A percentile compares a stretch with the other conserved stretches of the same genome.
Conservation (phyloP, 305 asterid genomes). For the Rubia peregrina region DNA sequence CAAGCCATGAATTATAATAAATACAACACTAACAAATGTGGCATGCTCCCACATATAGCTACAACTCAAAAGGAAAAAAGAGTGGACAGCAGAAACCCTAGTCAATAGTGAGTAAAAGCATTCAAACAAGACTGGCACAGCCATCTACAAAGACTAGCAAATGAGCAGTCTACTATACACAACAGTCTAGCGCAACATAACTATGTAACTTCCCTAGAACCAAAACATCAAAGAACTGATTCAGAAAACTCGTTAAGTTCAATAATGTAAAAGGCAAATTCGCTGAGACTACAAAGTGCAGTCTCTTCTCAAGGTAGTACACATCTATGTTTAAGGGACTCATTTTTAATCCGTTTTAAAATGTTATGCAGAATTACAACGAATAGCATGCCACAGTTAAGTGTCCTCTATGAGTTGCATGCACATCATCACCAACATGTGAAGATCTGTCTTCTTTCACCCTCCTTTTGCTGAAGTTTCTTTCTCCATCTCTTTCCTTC, state of each 20-base stretch:
- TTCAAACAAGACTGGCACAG: background rate
- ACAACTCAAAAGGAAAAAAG: background rate
- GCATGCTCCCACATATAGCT: background rate
- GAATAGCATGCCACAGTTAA: constrained; percentile 14
- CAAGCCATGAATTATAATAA: background rate
- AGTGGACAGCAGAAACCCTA: background rate
- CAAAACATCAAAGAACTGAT: background rate
- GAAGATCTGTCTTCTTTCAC: constrained; percentile 17
- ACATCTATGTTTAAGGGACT: background rate
- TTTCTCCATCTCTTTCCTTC: too few species aligned
- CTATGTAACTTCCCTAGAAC: background rate
- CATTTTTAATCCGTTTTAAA: background rate
- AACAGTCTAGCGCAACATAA: background rate
- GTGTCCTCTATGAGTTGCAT: constrained; percentile 33
- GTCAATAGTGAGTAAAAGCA: background rate
- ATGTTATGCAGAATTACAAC: background rate
- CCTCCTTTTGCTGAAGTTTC: background rate
- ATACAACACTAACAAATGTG: background rate
- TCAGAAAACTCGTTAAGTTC: background rate
- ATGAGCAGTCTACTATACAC: background rate
- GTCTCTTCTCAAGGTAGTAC: background rate
- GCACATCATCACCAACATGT: constrained; percentile 15
- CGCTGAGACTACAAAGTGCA: background rate
- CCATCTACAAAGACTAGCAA: background rate
- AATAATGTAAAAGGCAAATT: background rate